phyloP scores from a whole-genome alignment of 208 protist genomes.

The Vickermania ingenoplastis region DNA sequence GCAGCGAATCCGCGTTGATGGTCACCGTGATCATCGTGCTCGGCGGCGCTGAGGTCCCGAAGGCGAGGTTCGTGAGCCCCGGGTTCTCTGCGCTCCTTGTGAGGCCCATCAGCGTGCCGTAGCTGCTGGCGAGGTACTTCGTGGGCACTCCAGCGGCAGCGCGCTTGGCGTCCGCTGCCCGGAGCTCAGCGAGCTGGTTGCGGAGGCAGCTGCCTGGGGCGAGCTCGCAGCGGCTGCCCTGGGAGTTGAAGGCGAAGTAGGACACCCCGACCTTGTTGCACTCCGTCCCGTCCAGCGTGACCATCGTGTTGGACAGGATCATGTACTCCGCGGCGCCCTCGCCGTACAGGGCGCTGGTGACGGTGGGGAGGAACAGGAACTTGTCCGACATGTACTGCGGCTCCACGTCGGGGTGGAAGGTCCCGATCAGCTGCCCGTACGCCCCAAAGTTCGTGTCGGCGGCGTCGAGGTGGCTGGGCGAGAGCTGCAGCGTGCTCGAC shows the following conservation, averaged over 20 bases:
- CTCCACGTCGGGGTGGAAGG: neutral
- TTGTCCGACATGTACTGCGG: constrained; percentile 1
- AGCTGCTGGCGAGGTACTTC: constrained; percentile 50
- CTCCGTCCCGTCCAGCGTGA: constrained; percentile 57
- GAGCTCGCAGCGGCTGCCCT: constrained; percentile 65
- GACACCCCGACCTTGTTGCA: constrained; percentile 89
- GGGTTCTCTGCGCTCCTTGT: neutral
- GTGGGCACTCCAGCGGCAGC: constrained; percentile 25
- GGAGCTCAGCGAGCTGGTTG: constrained; percentile 76
- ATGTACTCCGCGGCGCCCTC: neutral
- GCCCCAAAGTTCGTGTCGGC: neutral
- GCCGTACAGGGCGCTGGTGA: neutral
- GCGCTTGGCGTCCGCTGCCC: constrained; percentile 25
- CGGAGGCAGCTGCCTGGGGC: constrained; percentile 58
- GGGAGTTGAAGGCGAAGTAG: constrained; percentile 72
- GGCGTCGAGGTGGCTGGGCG: neutral
- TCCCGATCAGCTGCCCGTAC: neutral
- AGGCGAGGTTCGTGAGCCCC: constrained; percentile 30
- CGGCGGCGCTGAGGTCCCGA: constrained; percentile 23
- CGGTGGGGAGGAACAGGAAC: constrained; percentile 24
- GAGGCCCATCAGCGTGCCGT: constrained; percentile 1
- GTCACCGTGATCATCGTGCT: constrained; percentile 62
- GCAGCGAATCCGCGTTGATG: constrained; percentile 59
- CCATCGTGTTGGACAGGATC: constrained; percentile 61
- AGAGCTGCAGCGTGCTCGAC: neutral